Base-by-base conservation (phyloP, 2,329 filamentous ascomycete genomes). In the Aspergillus terreus region DNA sequence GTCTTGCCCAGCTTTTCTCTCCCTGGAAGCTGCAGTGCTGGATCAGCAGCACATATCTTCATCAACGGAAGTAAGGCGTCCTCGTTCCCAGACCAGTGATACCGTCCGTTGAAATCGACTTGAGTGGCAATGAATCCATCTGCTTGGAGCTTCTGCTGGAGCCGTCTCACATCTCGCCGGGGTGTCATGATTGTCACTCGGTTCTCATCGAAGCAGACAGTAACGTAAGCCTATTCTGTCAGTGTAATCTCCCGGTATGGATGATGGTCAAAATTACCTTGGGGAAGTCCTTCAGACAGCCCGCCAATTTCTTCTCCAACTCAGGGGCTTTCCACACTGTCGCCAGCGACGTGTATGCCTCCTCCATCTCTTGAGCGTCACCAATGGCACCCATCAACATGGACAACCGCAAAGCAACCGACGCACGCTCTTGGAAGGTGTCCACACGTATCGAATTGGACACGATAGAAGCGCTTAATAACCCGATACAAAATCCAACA, bases 401-500 rank as follows among this genome's bases (percentile, higher is more conserved):
- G 0, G 54, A 46, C 30, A 60, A 21, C 5, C 58, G 36, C 2
- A 60, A 17, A 6, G 54, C 58, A n/a, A 57, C 54, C 12, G 49
- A 50, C 1, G 44, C 56, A 44, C 54, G 52, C 15, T 36, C 27
- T 5, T 32, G 36, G 4, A 60, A 17, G 4, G 46, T 19, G 6
- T 47, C 51, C 12, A 19, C 17, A 5, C 15, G 41, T 10, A 23
- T 35, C 4, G 53, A 46, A 3, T 33, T 49, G 9, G 54, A 52
- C 6, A 46, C 56, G 11, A 57, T 54, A 2, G 49, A 48, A 2
- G 54, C 56, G 27, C 58, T 54, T 6, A 60, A 27, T 30, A 60
- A 54, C 9, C 58, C 58, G 43, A 60, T 58, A 32, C 56, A 60
- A 17, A 60, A 60, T 1, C 58, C 58, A 2, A 54, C 54, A 7